Conservation (phyloP, 1,139 yeast genomes). For the Pichia sp. region DNA sequence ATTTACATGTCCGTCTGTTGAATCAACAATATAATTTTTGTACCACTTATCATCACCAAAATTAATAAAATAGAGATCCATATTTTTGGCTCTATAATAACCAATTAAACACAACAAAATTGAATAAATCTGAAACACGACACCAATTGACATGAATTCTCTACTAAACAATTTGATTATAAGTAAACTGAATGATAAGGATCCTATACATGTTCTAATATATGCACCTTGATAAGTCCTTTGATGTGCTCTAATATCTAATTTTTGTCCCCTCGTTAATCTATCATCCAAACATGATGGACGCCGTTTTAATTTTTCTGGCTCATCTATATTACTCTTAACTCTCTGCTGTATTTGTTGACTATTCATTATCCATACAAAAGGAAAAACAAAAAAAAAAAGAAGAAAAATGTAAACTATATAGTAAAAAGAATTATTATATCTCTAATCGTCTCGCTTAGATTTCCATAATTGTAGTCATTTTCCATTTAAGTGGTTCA, state of each 20-base stretch:
- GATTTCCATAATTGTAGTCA: conserved; percentile 32
- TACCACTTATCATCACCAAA: conserved; percentile 21
- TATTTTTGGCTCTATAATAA: conserved; percentile 38
- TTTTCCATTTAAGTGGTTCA: conserved; percentile 47
- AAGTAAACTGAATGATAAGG: conserved; percentile 30
- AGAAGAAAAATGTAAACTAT: background rate
- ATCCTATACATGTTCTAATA: conserved; percentile 43
- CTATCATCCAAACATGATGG: conserved; percentile 26
- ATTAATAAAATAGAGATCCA: conserved; percentile 39
- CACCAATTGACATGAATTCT: conserved; percentile 49
- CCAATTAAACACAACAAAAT: conserved; percentile 44
- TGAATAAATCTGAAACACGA: conserved; percentile 48
- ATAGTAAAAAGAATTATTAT: too few relatives aligned
- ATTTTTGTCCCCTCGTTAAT: conserved; percentile 34
- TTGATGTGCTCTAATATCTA: conserved; percentile 55
- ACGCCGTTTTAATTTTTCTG: conserved; percentile 10
- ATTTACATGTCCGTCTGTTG: conserved; percentile 20
- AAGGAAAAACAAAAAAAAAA: background rate
- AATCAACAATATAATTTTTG: conserved; percentile 7
- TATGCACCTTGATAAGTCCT: conserved; percentile 59
- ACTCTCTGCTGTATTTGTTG: background rate
- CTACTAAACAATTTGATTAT: conserved; percentile 47
- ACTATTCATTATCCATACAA: background rate
- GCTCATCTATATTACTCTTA: background rate
- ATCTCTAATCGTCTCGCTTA: background rate